Conservation (phyloP, 2,329 filamentous ascomycete species). For the Colletotrichum incanum region DNA sequence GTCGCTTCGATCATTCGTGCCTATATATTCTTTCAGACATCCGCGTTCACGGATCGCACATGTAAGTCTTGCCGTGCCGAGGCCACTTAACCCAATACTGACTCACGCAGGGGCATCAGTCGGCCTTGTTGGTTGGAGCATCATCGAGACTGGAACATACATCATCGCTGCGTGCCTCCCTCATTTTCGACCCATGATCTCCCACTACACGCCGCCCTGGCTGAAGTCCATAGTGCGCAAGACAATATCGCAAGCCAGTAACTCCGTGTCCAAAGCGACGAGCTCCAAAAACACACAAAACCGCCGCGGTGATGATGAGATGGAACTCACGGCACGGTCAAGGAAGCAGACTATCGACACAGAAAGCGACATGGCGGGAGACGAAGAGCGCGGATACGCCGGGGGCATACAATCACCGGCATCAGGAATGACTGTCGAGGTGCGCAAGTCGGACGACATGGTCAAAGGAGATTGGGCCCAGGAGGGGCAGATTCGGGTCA, state of each 20-base stretch:
- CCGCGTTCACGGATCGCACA: constrained; percentile 38
- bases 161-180: constrained; percentile 49
- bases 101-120: constrained; percentile 36
- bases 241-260: constrained; percentile 34
- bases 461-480: constrained; percentile 8
- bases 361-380: constrained; percentile 1
- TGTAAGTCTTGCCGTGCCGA: neutral
- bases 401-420: constrained; percentile 11
- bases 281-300: constrained; percentile 9
- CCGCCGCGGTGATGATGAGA: constrained; percentile 21
- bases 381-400: constrained; percentile 32
- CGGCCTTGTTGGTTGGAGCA: constrained; percentile 40
- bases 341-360: constrained; percentile 8
- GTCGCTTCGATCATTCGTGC: constrained; percentile 39
- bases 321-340: constrained; percentile 35
- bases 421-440: constrained; percentile 26
- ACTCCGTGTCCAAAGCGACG: constrained; percentile 26
- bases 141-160: constrained; percentile 39
- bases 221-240: constrained; percentile 37
- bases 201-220: constrained; percentile 40
- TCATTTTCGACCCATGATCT: constrained; percentile 45
- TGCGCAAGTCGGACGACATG: constrained; percentile 35
- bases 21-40: constrained; percentile 32
- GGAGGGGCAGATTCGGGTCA: constrained; percentile 30
- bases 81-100: neutral